phyloP scores from a whole-genome alignment of 371 early-diverging fungal species.

The Syncephalastrum monosporum region DNA sequence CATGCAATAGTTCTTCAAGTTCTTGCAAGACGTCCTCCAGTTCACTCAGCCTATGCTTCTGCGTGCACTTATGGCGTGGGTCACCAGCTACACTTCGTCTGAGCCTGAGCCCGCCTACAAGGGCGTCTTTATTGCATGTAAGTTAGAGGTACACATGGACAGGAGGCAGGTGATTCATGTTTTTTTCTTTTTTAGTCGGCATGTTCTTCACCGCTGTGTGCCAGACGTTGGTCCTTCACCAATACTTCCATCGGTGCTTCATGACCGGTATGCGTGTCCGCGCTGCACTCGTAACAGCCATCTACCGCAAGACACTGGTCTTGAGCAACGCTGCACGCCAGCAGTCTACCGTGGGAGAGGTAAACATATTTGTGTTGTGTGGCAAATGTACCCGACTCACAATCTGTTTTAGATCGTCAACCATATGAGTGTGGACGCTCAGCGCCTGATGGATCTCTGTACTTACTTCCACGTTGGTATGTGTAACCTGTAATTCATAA shows the following conservation, averaged over 20 bases:
- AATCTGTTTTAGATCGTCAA: constrained; percentile 71
- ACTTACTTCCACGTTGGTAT: constrained; percentile 72
- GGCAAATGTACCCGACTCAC: background rate
- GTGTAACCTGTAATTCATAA: background rate
- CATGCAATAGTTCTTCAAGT: constrained; percentile 65
- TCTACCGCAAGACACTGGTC: constrained; percentile 84
- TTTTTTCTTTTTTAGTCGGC: constrained; percentile 25
- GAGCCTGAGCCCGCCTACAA: constrained; percentile 57
- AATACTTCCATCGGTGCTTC: constrained; percentile 85
- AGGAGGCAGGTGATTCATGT: background rate
- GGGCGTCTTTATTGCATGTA: constrained; percentile 63
- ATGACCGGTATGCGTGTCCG: constrained; percentile 80
- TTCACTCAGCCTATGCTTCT: constrained; percentile 89
- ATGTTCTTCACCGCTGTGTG: constrained; percentile 82
- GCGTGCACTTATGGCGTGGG: constrained; percentile 71
- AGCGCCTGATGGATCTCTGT: constrained; percentile 68
- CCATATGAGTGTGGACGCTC: constrained; percentile 90
- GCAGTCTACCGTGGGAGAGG: constrained; percentile 76
- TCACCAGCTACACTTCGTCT: constrained; percentile 54
- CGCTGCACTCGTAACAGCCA: constrained; percentile 80
- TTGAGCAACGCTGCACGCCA: constrained; percentile 84
- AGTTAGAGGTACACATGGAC: background rate
- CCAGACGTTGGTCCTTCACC: constrained; percentile 90
- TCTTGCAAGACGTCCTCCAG: constrained; percentile 73
- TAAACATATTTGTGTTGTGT: constrained; percentile 3